Base-by-base conservation (phyloP, 225 moss, liverwort and hornwort genomes). In the Antitrichia curtipendula region DNA sequence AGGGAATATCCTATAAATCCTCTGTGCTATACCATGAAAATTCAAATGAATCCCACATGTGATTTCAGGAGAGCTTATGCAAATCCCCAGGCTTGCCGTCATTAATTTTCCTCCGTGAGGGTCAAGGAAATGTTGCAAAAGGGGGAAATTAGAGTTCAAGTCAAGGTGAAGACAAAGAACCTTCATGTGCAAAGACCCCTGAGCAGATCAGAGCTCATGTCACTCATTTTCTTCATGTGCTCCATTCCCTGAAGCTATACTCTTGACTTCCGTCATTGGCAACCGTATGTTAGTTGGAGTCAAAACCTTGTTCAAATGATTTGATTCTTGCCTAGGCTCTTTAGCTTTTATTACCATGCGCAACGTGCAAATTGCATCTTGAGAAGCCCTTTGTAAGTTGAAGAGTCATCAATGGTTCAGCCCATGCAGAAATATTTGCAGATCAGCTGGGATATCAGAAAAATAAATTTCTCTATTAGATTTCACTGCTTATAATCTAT, bases 81-180 rank as follows among this genome's bases (percentile, higher is more conserved):
- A 43, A 71, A 28, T 71, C 6, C 5, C 2, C 0, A 28, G 0
- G 28, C 6, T 72, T 72, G 6, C 28, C 45, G 10, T 16, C 28
- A 71, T 43, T 16, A 21, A 29, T 6, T 71, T 8, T 43, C 4
- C 8, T 71, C 2, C 0, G 0, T 16, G 0, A 43, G 2, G 43
- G 3, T 43, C 6, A 40, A 17, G 3, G 13, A 72, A 72, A 72
- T 72, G 16, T 45, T 43, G 7, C 7, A 49, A 47, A 12, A 47
- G 7, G 8, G 8, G 0, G 2, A 9, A 45, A 45, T 45, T 16
- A 45, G 47, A 72, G 10, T 47, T 29, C 45, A 16, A 72, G 10
- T 28, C 6, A 16, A 45, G 1, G 1, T 0, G 17, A 45, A 31
- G 4, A 0, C 3, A 47, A 73, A 47, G 45, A 6, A 29, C 4